A percentile compares a stretch with the other conserved stretches of the same genome.
Evolutionary conservation across 169 alveolate species (phyloP).

Genomic region (Amoebophrya sp.): DNA sequence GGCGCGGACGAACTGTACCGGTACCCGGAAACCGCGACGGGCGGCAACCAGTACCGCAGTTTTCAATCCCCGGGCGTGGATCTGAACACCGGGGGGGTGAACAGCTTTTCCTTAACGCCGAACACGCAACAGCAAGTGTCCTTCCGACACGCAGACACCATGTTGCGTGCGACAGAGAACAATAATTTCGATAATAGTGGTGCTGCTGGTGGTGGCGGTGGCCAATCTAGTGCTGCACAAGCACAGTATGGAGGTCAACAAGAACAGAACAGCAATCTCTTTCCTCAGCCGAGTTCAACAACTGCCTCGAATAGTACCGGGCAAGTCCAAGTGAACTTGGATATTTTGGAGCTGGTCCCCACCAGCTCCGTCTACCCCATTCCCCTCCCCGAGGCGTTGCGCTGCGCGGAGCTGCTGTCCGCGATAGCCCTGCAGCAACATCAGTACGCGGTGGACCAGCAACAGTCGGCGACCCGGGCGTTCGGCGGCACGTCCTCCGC

Average conservation of each 20-base stretch:
- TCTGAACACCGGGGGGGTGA: background rate
- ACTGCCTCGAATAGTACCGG: no score
- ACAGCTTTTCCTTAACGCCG: background rate
- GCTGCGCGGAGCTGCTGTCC: background rate
- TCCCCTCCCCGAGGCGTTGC: constrained; percentile 2
- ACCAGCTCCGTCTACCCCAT: background rate
- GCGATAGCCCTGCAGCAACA: background rate
- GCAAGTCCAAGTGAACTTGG: no score
- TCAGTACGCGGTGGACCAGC: background rate
- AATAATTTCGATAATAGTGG: no score
- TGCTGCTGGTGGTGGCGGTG: no score
- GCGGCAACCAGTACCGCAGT: background rate
- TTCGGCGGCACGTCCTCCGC: no score
- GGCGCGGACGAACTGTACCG: no score
- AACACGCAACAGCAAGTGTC: background rate
- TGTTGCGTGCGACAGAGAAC: no score
- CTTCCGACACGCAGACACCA: background rate
- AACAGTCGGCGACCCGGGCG: background rate
- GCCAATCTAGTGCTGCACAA: no score
- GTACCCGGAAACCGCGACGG: background rate
- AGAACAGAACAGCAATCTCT: no score
- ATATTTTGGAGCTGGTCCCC: background rate
- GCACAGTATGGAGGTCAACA: no score
- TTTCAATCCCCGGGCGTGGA: background rate
- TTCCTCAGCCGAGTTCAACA: no score